These are phyloP conservation scores for Oryza glaberrima DNA, from an alignment of 176 grass and related monocot genomes.

Conservation along the genomic window DNA sequence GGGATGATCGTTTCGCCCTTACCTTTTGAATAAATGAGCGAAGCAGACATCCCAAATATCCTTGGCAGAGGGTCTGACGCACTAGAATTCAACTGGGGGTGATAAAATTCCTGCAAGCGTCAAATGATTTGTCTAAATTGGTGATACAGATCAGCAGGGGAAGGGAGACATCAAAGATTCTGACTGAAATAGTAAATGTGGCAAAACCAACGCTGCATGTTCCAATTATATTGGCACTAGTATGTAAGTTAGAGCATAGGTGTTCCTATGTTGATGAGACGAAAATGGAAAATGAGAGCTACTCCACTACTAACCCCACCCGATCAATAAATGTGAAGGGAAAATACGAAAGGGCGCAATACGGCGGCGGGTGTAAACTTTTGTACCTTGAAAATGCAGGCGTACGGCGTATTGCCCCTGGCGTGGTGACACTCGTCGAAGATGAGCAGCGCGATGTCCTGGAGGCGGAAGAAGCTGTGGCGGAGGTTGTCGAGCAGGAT, in stretches of 20 bases:
- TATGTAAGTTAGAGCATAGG: neutral
- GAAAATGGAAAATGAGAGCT: neutral
- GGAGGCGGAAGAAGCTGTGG: slow-evolving; percentile 62
- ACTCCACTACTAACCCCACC: neutral
- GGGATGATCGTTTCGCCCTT: neutral
- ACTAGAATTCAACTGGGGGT: slow-evolving; percentile 51
- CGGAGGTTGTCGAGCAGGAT: slow-evolving; percentile 79
- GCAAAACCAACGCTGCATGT: neutral
- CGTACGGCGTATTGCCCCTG: slow-evolving; percentile 57
- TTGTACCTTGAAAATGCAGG: slow-evolving; percentile 71
- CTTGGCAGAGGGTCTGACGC: slow-evolving; percentile 52
- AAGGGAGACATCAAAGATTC: neutral
- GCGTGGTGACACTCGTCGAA: slow-evolving; percentile 86
- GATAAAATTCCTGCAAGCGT: slow-evolving; percentile 73
- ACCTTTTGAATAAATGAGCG: slow-evolving; percentile 65
- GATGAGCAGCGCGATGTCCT: slow-evolving; percentile 69
- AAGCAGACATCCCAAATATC: slow-evolving; percentile 91
- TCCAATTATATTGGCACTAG: neutral
- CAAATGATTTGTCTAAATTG: slow-evolving; percentile 36
- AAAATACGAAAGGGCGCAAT: neutral
- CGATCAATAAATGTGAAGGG: slow-evolving; percentile 1
- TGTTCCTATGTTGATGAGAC: neutral
- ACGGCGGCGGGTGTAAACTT: neutral
- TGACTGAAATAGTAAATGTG: neutral
- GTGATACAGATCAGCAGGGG: neutral